Evolutionary conservation across 192 early-diverging fungal genomes (phyloP).

Genomic region (Coemansia nantahalensis): DNA sequence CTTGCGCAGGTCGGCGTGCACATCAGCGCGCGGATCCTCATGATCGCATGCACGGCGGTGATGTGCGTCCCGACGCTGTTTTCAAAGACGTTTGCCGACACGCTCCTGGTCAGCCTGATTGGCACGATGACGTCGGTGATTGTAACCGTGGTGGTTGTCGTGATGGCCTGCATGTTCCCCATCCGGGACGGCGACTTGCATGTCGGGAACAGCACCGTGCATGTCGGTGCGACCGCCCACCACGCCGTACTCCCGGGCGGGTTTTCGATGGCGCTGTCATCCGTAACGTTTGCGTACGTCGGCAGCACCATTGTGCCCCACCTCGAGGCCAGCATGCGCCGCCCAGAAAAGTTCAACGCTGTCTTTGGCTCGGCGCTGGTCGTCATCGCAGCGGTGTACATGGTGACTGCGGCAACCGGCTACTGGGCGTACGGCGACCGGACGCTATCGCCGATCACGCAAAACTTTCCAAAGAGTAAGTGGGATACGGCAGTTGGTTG

Average conservation of each 20-base stretch:
- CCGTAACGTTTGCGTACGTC: slow-evolving; percentile 65
- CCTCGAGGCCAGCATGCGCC: slow-evolving; percentile 66
- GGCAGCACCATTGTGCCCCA: slow-evolving; percentile 78
- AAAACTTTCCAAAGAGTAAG: slow-evolving; percentile 61
- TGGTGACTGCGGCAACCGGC: slow-evolving; percentile 62
- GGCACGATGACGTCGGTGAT: slow-evolving; percentile 65
- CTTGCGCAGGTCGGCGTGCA: slow-evolving; percentile 30
- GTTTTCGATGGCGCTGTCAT: slow-evolving; percentile 63
- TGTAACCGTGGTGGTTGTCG: slow-evolving; percentile 57
- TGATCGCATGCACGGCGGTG: slow-evolving; percentile 48
- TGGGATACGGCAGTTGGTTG: background rate
- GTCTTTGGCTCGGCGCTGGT: slow-evolving; percentile 58
- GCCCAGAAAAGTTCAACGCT: slow-evolving; percentile 60
- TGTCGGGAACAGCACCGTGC: slow-evolving; percentile 21
- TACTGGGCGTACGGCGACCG: slow-evolving; percentile 68
- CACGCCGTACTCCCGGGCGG: slow-evolving; percentile 32
- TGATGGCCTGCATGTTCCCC: slow-evolving; percentile 44
- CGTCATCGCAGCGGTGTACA: slow-evolving; percentile 63
- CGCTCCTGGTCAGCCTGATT: slow-evolving; percentile 63
- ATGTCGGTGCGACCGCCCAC: slow-evolving; percentile 10
- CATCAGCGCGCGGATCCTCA: slow-evolving; percentile 28
- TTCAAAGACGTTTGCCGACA: slow-evolving; percentile 72
- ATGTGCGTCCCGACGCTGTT: slow-evolving; percentile 63
- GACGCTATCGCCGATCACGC: slow-evolving; percentile 61
- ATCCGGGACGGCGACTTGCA: slow-evolving; percentile 28